Conservation (phyloP, 2,329 filamentous ascomycete species). For the Alternaria gansuensis region DNA sequence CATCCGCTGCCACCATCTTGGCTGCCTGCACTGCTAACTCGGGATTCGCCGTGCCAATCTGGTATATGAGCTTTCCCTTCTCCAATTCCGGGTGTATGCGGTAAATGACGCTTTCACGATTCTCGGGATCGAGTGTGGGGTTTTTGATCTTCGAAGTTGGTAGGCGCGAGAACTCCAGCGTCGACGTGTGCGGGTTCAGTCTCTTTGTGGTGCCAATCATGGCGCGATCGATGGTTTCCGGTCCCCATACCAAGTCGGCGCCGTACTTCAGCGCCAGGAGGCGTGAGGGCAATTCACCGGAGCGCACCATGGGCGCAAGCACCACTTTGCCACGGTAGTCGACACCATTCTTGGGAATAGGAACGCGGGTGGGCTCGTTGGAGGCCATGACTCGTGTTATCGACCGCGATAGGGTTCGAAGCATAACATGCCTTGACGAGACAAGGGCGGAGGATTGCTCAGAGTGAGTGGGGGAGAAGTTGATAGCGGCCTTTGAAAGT, state of each 20-base stretch:
- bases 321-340: constrained; percentile 95
- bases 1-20: constrained; percentile 82
- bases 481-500: constrained; percentile 18
- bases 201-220: constrained; percentile 86
- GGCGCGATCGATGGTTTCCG: constrained; percentile 91
- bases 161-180: constrained; percentile 83
- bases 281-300: constrained; percentile 91
- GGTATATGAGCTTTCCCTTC: constrained; percentile 80
- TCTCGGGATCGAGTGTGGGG: constrained; percentile 63
- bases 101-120: constrained; percentile 75
- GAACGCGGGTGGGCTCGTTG: constrained; percentile 66
- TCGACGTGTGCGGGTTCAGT: constrained; percentile 77
- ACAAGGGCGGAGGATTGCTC: background rate
- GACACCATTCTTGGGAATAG: constrained; percentile 86
- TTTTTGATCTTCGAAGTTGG: constrained; percentile 75
- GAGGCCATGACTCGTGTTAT: constrained; percentile 47
- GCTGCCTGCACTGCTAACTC: constrained; percentile 85
- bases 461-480: constrained; percentile 12
- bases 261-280: constrained; percentile 92
- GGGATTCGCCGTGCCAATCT: constrained; percentile 88
- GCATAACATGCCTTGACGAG: constrained; percentile 50
- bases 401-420: constrained; percentile 44
- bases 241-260: constrained; percentile 96
- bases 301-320: constrained; percentile 96
- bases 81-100: constrained; percentile 82